Evolutionary conservation across 2,329 filamentous ascomycete genomes (phyloP).

Genomic region (Aspergillus puulaauensis): DNA sequence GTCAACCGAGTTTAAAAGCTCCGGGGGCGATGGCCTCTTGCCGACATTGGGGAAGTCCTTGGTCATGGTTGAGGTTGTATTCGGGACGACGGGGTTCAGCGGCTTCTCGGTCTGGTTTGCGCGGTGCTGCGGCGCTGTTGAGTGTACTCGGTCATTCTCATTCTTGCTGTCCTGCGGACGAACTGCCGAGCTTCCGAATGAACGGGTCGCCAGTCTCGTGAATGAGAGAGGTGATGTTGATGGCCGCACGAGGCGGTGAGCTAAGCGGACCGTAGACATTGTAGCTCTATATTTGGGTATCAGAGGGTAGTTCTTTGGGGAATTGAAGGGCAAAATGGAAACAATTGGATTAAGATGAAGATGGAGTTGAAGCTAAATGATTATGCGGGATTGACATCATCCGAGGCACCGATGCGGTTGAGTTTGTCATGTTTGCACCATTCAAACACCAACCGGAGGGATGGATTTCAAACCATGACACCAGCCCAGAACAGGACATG

Average conservation of each 20-base stretch:
- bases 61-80: constrained; percentile 62
- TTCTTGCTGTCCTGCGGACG: constrained; percentile 43
- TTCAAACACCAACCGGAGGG: constrained; percentile 13
- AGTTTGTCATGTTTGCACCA: constrained; percentile 39
- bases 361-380: constrained; percentile 1
- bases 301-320: not conserved
- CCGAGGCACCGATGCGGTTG: constrained; percentile 24
- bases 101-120: constrained; percentile 58
- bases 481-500: not conserved
- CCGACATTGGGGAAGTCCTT: constrained; percentile 64
- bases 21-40: constrained; percentile 57
- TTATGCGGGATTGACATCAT: constrained; percentile 39
- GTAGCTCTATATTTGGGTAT: constrained; percentile 7
- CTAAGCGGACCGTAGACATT: constrained; percentile 50
- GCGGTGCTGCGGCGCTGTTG: constrained; percentile 55
- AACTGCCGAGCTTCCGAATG: constrained; percentile 33
- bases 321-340: not conserved
- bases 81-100: constrained; percentile 62
- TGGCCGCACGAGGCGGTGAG: constrained; percentile 47
- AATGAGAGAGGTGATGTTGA: constrained; percentile 25
- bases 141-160: constrained; percentile 51
- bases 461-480: constrained; percentile 14
- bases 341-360: not conserved
- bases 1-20: constrained; percentile 59
- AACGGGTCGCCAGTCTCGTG: constrained; percentile 25